These are phyloP conservation scores for Penicillium longicatenatum DNA, from an alignment of 495 filamentous ascomycete genomes.

Conservation along the genomic window DNA sequence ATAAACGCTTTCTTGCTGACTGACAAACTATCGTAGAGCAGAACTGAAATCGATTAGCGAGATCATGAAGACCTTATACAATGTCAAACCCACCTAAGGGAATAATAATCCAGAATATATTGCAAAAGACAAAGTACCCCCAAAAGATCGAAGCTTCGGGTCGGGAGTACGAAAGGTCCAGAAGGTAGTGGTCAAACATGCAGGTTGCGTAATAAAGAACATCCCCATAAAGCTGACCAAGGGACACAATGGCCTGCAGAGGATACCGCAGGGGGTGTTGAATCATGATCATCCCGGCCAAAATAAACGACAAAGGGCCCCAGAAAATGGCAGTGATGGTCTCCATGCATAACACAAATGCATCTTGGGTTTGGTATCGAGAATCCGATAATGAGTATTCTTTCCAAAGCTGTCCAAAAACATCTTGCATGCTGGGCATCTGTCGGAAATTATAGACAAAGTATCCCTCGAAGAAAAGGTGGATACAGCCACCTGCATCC, in stretches of 20 bases:
- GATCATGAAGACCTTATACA: background rate
- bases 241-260: constrained; percentile 67
- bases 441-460: constrained; percentile 65
- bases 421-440: constrained; percentile 58
- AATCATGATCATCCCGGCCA: constrained; percentile 60
- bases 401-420: constrained; percentile 84
- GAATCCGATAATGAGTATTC: constrained; percentile 85
- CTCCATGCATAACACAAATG: constrained; percentile 84
- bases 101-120: constrained; percentile 81
- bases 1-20: constrained; percentile 1
- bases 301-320: constrained; percentile 77
- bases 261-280: constrained; percentile 67
- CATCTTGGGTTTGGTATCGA: constrained; percentile 74
- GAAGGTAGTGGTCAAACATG: constrained; percentile 60
- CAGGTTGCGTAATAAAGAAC: constrained; percentile 83
- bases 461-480: constrained; percentile 84
- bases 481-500: constrained; percentile 62
- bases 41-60: background rate
- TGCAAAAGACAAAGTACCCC: constrained; percentile 85
- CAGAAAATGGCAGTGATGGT: constrained; percentile 80
- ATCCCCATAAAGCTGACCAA: constrained; percentile 85
- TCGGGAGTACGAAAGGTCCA: constrained; percentile 62
- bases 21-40: constrained; percentile 1
- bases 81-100: constrained; percentile 54
- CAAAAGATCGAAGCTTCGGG: constrained; percentile 84